phyloP scores from a whole-genome alignment of 768 basidiomycete genomes.

The Tephrocybe sp. region DNA sequence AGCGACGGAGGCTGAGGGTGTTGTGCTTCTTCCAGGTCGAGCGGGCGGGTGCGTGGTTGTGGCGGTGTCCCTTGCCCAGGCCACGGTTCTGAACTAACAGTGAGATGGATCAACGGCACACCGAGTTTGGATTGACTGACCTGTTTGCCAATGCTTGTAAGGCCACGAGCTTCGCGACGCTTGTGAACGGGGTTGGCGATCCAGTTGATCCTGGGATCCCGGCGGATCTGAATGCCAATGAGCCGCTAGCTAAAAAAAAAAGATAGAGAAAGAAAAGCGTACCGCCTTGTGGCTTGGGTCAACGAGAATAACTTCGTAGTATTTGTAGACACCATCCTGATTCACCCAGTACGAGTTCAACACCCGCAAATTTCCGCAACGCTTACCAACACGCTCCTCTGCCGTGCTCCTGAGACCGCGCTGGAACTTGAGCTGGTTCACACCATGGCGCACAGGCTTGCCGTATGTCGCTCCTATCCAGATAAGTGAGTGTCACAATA shows the following conservation, averaged over 20 bases:
- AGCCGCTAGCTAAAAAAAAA: slow-evolving; percentile 13
- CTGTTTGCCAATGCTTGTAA: slow-evolving; percentile 95
- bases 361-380: slow-evolving; percentile 96
- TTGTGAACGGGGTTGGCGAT: slow-evolving; percentile 98
- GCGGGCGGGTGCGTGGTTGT: slow-evolving; percentile 91
- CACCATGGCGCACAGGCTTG: slow-evolving; percentile 99
- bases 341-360: slow-evolving; percentile 99
- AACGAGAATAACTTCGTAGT: slow-evolving; percentile 98
- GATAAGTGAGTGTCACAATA: background rate
- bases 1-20: slow-evolving; percentile 89
- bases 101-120: slow-evolving; percentile 5
- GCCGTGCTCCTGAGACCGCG: slow-evolving; percentile 90
- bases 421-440: slow-evolving; percentile 99
- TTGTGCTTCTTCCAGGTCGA: slow-evolving; percentile 99
- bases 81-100: slow-evolving; percentile 77
- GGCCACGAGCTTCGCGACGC: slow-evolving; percentile 95
- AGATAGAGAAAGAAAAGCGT: slow-evolving; percentile 28
- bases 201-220: slow-evolving; percentile 99
- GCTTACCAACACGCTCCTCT: slow-evolving; percentile 96
- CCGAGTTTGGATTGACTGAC: slow-evolving; percentile 31
- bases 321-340: slow-evolving; percentile 98
- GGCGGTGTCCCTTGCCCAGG: slow-evolving; percentile 89
- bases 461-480: slow-evolving; percentile 90
- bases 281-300: slow-evolving; percentile 95
- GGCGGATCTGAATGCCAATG: slow-evolving; percentile 64